A percentile compares a stretch with the other conserved stretches of the same genome.
Evolutionary conservation across 177 flowering plant genomes (phyloP).

Genomic region (Vitis hybrid): DNA sequence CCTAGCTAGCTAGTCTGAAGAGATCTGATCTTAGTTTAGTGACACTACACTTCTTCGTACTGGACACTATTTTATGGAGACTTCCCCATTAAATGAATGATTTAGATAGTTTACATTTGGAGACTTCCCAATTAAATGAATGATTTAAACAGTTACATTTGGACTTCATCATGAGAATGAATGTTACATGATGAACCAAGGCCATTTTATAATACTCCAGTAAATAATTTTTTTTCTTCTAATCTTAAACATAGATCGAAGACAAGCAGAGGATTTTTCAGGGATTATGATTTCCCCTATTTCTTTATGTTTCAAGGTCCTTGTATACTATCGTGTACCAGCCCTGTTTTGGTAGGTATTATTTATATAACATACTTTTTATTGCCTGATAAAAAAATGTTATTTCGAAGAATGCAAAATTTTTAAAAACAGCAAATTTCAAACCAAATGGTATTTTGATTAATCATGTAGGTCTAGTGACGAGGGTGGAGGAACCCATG

Average conservation of each 20-base stretch:
- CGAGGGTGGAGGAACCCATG: no score
- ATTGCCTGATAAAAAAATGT: background rate
- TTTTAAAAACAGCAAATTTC: background rate
- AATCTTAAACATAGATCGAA: no score
- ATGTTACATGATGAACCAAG: no score
- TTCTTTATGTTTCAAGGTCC: no score
- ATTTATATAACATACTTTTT: background rate
- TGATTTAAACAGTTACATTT: background rate
- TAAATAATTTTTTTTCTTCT: no score
- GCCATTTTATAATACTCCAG: no score
- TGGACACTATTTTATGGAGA: background rate
- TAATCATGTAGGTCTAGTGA: background rate
- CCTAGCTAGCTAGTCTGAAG: background rate
- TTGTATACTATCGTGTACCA: background rate
- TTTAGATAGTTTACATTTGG: background rate
- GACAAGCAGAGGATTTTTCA: no score
- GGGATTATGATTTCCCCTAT: no score
- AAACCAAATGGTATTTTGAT: background rate
- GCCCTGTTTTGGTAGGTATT: background rate
- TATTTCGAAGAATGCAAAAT: background rate
- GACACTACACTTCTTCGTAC: background rate
- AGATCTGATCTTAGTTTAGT: background rate
- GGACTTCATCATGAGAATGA: background rate
- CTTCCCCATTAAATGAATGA: background rate
- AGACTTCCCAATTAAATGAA: background rate